Percentiles rank a stretch among this genome's conserved stretches.
Conservation (phyloP, 2,329 filamentous ascomycete genomes). For the Xylaria sp. region DNA sequence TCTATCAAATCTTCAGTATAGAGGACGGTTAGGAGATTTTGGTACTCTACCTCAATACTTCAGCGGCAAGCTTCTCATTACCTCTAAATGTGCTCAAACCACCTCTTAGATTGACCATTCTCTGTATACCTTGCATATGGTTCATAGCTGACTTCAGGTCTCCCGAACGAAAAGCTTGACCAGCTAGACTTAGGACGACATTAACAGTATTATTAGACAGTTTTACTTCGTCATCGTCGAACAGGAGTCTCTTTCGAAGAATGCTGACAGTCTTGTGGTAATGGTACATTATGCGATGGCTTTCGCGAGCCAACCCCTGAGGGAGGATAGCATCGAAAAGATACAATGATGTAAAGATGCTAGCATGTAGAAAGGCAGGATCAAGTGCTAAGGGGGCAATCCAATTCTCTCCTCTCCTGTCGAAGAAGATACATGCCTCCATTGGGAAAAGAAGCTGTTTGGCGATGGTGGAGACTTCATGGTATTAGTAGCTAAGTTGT, state of each 20-base stretch:
- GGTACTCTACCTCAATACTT: constrained; percentile 43
- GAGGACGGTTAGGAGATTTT: neutral
- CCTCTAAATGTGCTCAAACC: constrained; percentile 48
- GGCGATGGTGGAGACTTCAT: constrained; percentile 35
- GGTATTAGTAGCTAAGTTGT: neutral
- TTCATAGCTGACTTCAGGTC: constrained; percentile 47
- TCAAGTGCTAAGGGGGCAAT: constrained; percentile 33
- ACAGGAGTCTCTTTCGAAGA: constrained; percentile 34
- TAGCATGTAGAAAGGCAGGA: constrained; percentile 34
- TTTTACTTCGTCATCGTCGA: constrained; percentile 12
- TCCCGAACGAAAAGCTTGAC: constrained; percentile 46
- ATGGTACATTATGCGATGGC: constrained; percentile 20
- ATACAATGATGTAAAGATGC: constrained; percentile 30
- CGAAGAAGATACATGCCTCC: constrained; percentile 36
- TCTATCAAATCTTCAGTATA: neutral
- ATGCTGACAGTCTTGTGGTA: constrained; percentile 34
- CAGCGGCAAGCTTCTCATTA: constrained; percentile 52
- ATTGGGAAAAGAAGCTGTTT: constrained; percentile 37
- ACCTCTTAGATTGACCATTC: constrained; percentile 53
- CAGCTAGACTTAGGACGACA: constrained; percentile 49
- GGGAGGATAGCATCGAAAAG: constrained; percentile 28
- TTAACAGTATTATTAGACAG: constrained; percentile 49
- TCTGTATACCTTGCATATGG: constrained; percentile 53
- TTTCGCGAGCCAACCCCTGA: neutral
- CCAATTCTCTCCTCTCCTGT: constrained; percentile 37